Evolutionary conservation across 768 basidiomycete species (phyloP), one percentile per base, ranked within the genome.

Genomic region (Lactarius trivialis): DNA sequence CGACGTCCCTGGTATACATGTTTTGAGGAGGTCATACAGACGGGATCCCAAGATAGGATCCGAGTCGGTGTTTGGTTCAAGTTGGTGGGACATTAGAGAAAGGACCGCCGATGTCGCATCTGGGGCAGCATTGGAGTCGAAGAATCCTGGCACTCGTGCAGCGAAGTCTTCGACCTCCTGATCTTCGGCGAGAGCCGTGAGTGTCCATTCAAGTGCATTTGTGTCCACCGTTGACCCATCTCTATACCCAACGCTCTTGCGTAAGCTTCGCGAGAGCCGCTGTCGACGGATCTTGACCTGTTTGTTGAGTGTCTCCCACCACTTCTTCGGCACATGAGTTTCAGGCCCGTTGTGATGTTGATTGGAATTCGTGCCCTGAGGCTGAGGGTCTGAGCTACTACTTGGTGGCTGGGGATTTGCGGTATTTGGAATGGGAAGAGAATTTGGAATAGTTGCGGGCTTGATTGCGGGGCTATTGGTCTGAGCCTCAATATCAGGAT

Each of bases 1-100:
- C 15, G 51, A 53, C 26, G 30, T 12, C 2, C n/a, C 58, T 1
- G n/a, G n/a, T 39, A 33, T 12, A 15, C 59, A 60, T 5, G 59
- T 60, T 24, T 60, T 45, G 36, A 60, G 59, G n/a, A 60, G 59
- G 17, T 54, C 59, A 6, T 28, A 32, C 0, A 54, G 21, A 32
- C 59, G 59, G 32, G 52, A 54, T 34, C 52, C 59, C 17, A 60
- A 52, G 41, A 60, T 36, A 6, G 59, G 52, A 14, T 60, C n/a
- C n/a, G n/a, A n/a, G n/a, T n/a, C 59, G 28, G 58, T 33, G 39
- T 30, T 30, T 1, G 52, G 32, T n/a, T n/a, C n/a, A n/a, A n/a
- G n/a, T 0, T 30, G 32, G 32, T 53, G 30, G 11, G 28, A 30
- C 48, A 37, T 56, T 1, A 54, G 52, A 1, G 21, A 21, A 36